Evolutionary conservation across 75 land plant species (phyloP), one percentile per base, ranked within the genome.

Genomic region (Cupressus sempervirens): DNA sequence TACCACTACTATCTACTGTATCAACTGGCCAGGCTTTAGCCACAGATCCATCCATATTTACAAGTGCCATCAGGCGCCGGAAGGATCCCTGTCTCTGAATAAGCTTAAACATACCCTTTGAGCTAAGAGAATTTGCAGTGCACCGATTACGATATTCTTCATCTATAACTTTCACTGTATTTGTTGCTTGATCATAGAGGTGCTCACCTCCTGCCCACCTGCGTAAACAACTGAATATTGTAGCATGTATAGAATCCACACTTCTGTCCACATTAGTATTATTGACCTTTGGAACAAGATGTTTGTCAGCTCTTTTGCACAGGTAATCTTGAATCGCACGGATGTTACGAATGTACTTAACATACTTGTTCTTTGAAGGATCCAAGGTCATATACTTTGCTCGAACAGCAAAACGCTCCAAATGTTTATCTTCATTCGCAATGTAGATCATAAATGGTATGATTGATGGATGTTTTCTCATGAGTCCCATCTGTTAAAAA

Each of bases 231-330:
- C 87, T 87, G 76, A 93, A 93, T 16, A 93, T 87, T 23, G 94
- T 93, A 14, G 93, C 91, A 85, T 93, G 94, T n/a, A 93, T 93
- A 6, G 88, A 87, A 14, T 91, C 94, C 36, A 93, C 93, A 84
- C 94, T 93, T 72, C 88, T 86, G 83, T 93, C 94, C 84, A 93
- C 93, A 81, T 91, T 93, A 35, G 94, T 93, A 79, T 93, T 93
- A 84, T 93, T 93, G 46, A 93, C 81, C 82, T 93, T 93, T 41
- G 94, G 94, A 50, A 93, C 90, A 41, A 91, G 29, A 81, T 85
- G 91, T 80, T 93, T 91, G 72, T 91, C 94, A 65, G 93, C 91
- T 43, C 91, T 85, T 48, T 88, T 89, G 83, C 89, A 88, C 15
- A 88, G 86, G 83, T 91, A 91, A 35, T 91, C 92, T 77, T 91